Base-by-base conservation (phyloP, 2,329 filamentous ascomycete genomes). In the Dothistroma pini region DNA sequence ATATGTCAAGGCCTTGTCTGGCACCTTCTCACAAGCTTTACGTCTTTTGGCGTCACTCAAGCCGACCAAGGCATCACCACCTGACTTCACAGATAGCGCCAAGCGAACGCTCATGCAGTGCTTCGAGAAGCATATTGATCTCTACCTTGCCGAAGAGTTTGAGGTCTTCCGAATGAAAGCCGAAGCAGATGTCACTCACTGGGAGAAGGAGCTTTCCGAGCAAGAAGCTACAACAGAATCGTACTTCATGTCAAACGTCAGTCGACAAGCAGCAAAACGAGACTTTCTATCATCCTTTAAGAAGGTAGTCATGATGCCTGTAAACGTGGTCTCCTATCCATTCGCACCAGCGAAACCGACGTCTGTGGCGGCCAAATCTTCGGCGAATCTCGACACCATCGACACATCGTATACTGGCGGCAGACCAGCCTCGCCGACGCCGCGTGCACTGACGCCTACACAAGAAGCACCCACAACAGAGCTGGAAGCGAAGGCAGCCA, bases 241-340 rank as follows among this genome's bases (percentile, higher is more conserved):
- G 0, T 96, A 96, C 72, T 95, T 92, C 78, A 97, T 97, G 93
- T 89, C 89, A 25, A 97, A 92, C 73, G 86, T 97, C 71, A 97
- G 93, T 72, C 85, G 95, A 29, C 92, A 96, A 74, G 95, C 92
- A 0, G 95, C 96, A 65, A 99, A 99, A 78, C 91, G 92, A 68
- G 95, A 99, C 74, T 99, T 99, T 70, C 74, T 99, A 63, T 95
- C 88, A 51, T 96, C 93, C 0, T 99, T 99, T 81, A 97, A 92
- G 73, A 97, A 97, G 75, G 95, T 99, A 9, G 90, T 99, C 66
- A 97, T 99, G 93, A 96, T 96, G 87, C 95, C 95, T 1, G 93
- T 99, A 54, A 96, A 91, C 56, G 93, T 92, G 9, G 80, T 85
- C 80, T n/a, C 82, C 82, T 58, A 57, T 65, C 68, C 69, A 5